Percentiles rank a stretch among this genome's conserved stretches.
Conservation (phyloP, 371 early-diverging fungal species). For the Umbelopsis sp. region DNA sequence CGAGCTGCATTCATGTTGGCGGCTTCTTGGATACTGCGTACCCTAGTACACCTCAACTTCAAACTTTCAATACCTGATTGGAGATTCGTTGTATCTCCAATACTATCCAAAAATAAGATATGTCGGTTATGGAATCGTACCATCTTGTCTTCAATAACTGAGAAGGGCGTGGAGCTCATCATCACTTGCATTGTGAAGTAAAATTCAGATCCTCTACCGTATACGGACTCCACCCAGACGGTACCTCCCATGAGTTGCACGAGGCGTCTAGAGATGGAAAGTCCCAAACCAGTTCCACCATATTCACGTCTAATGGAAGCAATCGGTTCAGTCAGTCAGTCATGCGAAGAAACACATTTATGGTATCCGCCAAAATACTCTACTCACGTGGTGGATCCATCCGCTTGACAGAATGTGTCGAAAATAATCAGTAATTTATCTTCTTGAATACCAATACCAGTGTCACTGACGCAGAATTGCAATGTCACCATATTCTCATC, state of each 20-base stretch:
- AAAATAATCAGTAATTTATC: conserved; percentile 77
- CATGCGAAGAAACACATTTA: too few species aligned
- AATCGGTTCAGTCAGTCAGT: too few species aligned
- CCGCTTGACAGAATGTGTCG: conserved; percentile 83
- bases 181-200: conserved; percentile 57
- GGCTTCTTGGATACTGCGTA: conserved; percentile 45
- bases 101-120: conserved; percentile 53
- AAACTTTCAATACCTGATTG: conserved; percentile 38
- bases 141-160: conserved; percentile 47
- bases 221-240: conserved; percentile 73
- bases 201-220: conserved; percentile 74
- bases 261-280: conserved; percentile 78
- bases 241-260: conserved; percentile 81
- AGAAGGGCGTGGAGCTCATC: conserved; percentile 36
- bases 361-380: too few species aligned
- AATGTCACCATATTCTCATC: conserved; percentile 48
- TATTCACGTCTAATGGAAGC: conserved; percentile 59
- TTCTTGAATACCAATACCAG: conserved; percentile 86
- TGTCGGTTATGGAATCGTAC: conserved; percentile 46
- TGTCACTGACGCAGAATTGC: conserved; percentile 76
- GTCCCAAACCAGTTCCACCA: conserved; percentile 85
- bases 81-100: conserved; percentile 38
- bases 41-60: conserved; percentile 43
- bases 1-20: conserved; percentile 26
- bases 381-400: conserved; percentile 73